Evolutionary conservation across 1,139 yeast species (phyloP).

Genomic region (Meyerozyma athensensis): DNA sequence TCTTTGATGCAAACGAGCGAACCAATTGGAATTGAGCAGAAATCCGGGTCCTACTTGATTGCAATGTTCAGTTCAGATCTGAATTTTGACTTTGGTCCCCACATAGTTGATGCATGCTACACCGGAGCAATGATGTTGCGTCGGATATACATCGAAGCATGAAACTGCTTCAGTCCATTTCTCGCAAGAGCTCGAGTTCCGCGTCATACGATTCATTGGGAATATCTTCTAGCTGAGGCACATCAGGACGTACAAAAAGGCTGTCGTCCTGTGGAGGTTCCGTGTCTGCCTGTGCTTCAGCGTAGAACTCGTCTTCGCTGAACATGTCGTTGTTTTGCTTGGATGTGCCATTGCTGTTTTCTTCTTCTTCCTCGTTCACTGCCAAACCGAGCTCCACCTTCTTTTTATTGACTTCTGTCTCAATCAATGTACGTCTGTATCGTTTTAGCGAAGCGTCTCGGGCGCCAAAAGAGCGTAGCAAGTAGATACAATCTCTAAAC

Average conservation of each 20-base stretch:
- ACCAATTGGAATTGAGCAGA: constrained; percentile 38
- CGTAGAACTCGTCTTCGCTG: constrained; percentile 1
- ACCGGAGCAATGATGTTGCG: constrained; percentile 36
- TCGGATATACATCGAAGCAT: constrained; percentile 30
- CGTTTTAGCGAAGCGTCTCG: constrained; percentile 29
- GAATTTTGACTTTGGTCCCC: constrained; percentile 29
- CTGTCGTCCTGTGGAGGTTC: constrained; percentile 1
- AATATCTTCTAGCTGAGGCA: constrained; percentile 8
- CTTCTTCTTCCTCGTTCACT: constrained; percentile 6
- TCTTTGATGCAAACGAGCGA: constrained; percentile 13
- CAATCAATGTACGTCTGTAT: constrained; percentile 35
- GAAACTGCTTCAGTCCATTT: constrained; percentile 23
- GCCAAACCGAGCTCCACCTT: constrained; percentile 31
- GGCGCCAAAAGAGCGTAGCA: constrained; percentile 30
- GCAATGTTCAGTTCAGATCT: constrained; percentile 40
- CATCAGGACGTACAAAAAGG: constrained; percentile 1
- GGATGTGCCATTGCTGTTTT: not conserved
- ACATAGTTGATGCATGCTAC: constrained; percentile 44
- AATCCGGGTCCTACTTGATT: constrained; percentile 56
- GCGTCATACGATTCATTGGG: constrained; percentile 26
- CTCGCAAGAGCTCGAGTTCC: constrained; percentile 35
- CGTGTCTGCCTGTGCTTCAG: not conserved
- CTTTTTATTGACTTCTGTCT: constrained; percentile 30
- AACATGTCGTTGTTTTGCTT: not conserved
- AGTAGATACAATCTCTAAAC: constrained; percentile 53